Evolutionary conservation across 768 basidiomycete species (phyloP).

Genomic region (Cystobasidium ongulense): DNA sequence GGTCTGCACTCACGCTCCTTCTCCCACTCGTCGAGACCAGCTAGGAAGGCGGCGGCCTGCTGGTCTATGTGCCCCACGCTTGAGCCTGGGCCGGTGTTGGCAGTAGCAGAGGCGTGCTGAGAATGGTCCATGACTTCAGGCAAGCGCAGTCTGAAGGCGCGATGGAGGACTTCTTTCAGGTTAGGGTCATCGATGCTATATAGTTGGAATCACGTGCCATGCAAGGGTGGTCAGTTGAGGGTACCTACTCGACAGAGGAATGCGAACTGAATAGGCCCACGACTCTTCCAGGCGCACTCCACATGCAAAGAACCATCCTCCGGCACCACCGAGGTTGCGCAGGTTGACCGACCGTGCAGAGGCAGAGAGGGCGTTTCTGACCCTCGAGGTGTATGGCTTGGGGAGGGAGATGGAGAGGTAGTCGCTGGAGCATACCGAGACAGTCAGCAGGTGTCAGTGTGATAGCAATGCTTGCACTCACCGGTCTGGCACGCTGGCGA

Average conservation of each 20-base stretch:
- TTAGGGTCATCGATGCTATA: slow-evolving; percentile 36
- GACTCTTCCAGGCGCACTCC: slow-evolving; percentile 33
- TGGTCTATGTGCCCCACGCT: slow-evolving; percentile 28
- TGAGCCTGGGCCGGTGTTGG: slow-evolving; percentile 34
- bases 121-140: slow-evolving; percentile 41
- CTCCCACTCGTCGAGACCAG: slow-evolving; percentile 42
- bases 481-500: slow-evolving; percentile 34
- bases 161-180: slow-evolving; percentile 34
- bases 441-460: background rate
- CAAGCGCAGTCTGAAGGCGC: slow-evolving; percentile 36
- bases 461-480: background rate
- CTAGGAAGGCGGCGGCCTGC: slow-evolving; percentile 39
- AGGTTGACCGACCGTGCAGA: slow-evolving; percentile 39
- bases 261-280: slow-evolving; percentile 16
- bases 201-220: background rate
- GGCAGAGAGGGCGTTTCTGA: slow-evolving; percentile 40
- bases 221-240: background rate
- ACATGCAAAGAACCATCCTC: slow-evolving; percentile 40
- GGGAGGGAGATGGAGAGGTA: slow-evolving; percentile 37
- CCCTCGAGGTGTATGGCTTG: slow-evolving; percentile 35
- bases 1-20: slow-evolving; percentile 37
- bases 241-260: background rate
- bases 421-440: slow-evolving; percentile 31
- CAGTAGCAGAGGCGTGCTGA: slow-evolving; percentile 39
- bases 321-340: slow-evolving; percentile 41